Percentiles rank a stretch among this genome's conserved stretches.
These are phyloP conservation scores for Miscanthus lutarioriparius DNA, from an alignment of 176 grass and related monocot genomes.

Conservation along the genomic window DNA sequence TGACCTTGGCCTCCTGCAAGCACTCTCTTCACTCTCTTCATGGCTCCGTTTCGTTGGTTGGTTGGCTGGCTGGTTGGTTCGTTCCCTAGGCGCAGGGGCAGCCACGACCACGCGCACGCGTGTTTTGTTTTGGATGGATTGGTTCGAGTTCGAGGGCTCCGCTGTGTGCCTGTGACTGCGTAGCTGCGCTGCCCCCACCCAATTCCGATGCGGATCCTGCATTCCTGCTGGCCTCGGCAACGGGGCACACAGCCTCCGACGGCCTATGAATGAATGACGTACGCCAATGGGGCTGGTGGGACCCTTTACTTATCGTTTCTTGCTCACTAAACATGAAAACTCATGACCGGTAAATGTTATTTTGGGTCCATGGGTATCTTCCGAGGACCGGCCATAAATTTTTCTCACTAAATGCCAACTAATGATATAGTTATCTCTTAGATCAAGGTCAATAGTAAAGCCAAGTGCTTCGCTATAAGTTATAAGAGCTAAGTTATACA, in stretches of 20 bases:
- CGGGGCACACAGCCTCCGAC: neutral
- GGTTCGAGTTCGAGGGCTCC: neutral
- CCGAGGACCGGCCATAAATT: too few relatives aligned
- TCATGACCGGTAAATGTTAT: too few relatives aligned
- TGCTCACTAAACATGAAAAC: neutral
- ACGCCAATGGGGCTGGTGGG: neutral
- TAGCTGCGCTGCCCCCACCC: constrained; percentile 19
- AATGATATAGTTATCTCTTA: too few relatives aligned
- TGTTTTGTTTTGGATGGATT: neutral
- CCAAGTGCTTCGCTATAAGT: too few relatives aligned
- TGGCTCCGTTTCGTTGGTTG: neutral
- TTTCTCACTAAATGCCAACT: too few relatives aligned
- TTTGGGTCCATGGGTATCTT: too few relatives aligned
- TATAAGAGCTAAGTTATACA: too few relatives aligned
- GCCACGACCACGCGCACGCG: neutral
- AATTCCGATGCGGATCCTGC: constrained; percentile 28
- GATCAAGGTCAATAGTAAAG: too few relatives aligned
- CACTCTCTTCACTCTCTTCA: too few relatives aligned
- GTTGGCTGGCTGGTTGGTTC: neutral
- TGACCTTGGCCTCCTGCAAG: constrained; percentile 67
- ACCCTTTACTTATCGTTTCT: neutral
- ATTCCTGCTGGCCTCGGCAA: constrained; percentile 26
- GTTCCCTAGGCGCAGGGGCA: constrained; percentile 14
- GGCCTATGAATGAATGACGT: too few relatives aligned
- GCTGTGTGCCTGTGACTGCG: neutral